Evolutionary conservation across 345 rosid species (phyloP).

Genomic region (Mangifera indica): DNA sequence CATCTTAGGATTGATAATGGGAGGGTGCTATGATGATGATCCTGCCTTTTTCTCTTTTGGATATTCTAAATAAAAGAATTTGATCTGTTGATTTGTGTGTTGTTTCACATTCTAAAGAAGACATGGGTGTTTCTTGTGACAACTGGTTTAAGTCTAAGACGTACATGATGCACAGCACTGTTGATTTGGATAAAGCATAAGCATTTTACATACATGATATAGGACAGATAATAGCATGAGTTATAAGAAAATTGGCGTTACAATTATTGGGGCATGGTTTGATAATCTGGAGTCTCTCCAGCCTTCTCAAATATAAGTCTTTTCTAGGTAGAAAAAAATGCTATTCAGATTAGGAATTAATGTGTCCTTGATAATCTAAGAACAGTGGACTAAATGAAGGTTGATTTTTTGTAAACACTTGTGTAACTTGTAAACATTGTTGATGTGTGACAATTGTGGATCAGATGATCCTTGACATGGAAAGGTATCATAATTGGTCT

Average conservation of each 20-base stretch:
- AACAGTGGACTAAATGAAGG: neutral
- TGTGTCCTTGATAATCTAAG: neutral
- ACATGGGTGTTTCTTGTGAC: neutral
- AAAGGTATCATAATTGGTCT: neutral
- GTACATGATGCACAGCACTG: neutral
- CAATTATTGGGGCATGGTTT: too few relatives aligned
- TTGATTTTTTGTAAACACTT: neutral
- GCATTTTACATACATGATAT: too few relatives aligned
- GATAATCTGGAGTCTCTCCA: too few relatives aligned
- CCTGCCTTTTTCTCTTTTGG: neutral
- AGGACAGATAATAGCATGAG: too few relatives aligned
- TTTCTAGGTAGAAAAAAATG: neutral
- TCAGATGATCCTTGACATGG: neutral
- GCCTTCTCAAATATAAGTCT: too few relatives aligned
- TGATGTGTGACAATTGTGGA: neutral
- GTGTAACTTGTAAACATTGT: neutral
- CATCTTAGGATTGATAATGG: neutral
- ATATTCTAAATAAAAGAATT: too few relatives aligned
- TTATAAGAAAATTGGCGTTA: too few relatives aligned
- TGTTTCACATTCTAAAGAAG: neutral
- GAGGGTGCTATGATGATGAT: neutral
- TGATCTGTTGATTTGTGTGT: neutral
- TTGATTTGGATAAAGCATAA: neutral
- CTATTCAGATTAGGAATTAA: neutral
- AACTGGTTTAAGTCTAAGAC: neutral